These are phyloP conservation scores for Trifolium subterraneum DNA, from an alignment of 306 rosid species.

Conservation along the genomic window DNA sequence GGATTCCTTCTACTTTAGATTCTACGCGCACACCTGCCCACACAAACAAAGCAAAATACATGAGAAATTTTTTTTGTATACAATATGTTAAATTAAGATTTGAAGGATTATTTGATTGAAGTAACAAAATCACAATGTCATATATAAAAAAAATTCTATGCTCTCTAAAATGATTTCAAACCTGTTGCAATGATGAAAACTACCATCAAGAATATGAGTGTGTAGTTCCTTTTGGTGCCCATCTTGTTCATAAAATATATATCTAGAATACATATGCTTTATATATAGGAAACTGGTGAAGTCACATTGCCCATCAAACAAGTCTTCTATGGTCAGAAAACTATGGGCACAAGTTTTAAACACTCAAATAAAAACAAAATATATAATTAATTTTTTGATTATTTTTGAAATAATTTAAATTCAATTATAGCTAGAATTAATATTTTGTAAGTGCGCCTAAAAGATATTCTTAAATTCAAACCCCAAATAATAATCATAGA, in stretches of 20 bases:
- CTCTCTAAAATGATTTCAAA: no score
- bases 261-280: neutral
- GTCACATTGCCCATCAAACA: neutral
- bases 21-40: neutral
- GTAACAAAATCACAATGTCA: neutral
- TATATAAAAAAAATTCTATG: neutral
- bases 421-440: no score
- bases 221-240: neutral
- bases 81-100: neutral
- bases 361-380: no score
- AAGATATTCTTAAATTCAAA: no score
- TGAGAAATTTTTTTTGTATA: no score
- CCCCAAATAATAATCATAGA: no score
- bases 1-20: neutral
- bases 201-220: neutral
- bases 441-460: no score
- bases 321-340: no score
- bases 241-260: neutral
- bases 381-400: no score
- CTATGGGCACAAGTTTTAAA: no score
- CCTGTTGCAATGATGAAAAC: neutral
- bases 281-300: neutral
- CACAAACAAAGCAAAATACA: neutral
- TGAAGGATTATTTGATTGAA: neutral
- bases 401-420: no score